Evolutionary conservation across 169 alveolate species (phyloP).

Genomic region (Theileria equi): DNA sequence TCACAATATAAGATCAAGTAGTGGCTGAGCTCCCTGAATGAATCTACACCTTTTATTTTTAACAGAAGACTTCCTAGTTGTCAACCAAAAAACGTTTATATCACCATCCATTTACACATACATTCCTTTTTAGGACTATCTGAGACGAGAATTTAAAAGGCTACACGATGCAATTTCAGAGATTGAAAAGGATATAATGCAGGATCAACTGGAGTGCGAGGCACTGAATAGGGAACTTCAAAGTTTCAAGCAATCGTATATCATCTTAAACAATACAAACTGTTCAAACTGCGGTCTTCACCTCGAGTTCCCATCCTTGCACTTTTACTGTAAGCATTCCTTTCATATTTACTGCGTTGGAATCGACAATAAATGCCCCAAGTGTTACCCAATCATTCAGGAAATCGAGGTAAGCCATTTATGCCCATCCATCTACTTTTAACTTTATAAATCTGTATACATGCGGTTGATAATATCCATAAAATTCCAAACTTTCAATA

Average conservation of each 20-base stretch:
- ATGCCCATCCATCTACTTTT: no score
- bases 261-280: constrained; percentile 55
- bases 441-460: no score
- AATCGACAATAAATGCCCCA: constrained; percentile 49
- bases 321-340: constrained; percentile 65
- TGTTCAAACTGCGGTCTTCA: constrained; percentile 59
- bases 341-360: constrained; percentile 61
- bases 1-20: no score
- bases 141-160: constrained; percentile 45
- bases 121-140: constrained; percentile 28
- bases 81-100: no score
- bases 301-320: constrained; percentile 62
- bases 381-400: no score
- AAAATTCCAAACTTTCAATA: no score
- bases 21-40: no score
- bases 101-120: neutral
- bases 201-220: constrained; percentile 47
- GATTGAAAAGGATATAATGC: constrained; percentile 36
- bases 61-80: no score
- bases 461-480: no score
- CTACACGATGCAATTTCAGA: constrained; percentile 31
- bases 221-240: constrained; percentile 47
- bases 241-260: constrained; percentile 46
- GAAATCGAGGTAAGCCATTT: no score
- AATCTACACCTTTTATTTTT: no score